Conservation (phyloP, 495 filamentous ascomycete genomes). For the Elasticomyces elasticus region DNA sequence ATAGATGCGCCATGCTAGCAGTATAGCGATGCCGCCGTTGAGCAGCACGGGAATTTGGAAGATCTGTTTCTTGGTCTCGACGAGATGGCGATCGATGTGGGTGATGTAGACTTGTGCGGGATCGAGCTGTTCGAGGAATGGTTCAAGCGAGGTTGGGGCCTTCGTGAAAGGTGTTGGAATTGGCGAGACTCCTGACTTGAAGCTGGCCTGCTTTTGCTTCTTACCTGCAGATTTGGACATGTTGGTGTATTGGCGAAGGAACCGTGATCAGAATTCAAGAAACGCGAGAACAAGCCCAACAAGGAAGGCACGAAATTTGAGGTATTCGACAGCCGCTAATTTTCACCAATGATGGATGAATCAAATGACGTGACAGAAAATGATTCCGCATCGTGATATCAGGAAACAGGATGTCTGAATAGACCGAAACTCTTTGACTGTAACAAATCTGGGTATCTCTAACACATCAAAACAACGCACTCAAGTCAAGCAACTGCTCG, state of each 20-base stretch:
- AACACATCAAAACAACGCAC: constrained; percentile 6
- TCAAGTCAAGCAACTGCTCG: constrained; percentile 13
- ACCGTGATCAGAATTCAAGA: neutral
- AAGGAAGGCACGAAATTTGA: neutral
- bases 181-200: constrained; percentile 19
- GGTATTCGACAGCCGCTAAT: too few relatives aligned
- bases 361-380: too few relatives aligned
- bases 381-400: too few relatives aligned
- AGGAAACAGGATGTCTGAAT: too few relatives aligned
- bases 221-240: constrained; percentile 8
- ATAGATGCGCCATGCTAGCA: constrained; percentile 54
- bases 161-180: constrained; percentile 54
- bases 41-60: constrained; percentile 63
- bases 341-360: too few relatives aligned
- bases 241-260: neutral
- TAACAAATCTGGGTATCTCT: constrained; percentile 13
- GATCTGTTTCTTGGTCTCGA: constrained; percentile 60
- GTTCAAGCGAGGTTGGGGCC: constrained; percentile 46
- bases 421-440: too few relatives aligned
- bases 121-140: constrained; percentile 53
- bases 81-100: constrained; percentile 59
- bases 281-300: neutral
- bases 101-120: constrained; percentile 62
- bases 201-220: neutral
- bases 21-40: constrained; percentile 50